Conservation (phyloP, 2,329 filamentous ascomycete genomes). For the Cladosporium sp. region DNA sequence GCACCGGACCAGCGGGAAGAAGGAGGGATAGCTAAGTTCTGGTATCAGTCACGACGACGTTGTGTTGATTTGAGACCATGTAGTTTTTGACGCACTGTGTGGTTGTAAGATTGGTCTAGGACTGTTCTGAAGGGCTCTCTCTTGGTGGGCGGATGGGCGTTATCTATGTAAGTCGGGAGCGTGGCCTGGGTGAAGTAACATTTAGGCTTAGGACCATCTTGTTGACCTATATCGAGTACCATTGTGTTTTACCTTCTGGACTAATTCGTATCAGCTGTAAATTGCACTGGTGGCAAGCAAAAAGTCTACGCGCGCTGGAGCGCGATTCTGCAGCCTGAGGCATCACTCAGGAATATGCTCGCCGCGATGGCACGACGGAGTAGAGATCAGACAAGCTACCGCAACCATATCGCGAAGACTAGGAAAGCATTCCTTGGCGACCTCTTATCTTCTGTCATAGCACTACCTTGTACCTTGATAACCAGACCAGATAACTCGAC, state of each 20-base stretch:
- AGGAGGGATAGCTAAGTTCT: slow-evolving; percentile 60
- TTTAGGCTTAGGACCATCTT: slow-evolving; percentile 43
- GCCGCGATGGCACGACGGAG: too few species aligned
- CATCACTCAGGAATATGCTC: too few species aligned
- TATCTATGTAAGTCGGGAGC: slow-evolving; percentile 65
- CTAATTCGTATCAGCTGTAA: too few species aligned
- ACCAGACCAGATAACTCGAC: too few species aligned
- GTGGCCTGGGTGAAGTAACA: slow-evolving; percentile 68
- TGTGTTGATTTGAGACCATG: too few species aligned
- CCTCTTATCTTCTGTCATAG: not conserved
- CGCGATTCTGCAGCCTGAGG: too few species aligned
- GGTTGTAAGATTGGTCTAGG: slow-evolving; percentile 60
- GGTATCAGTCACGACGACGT: not conserved
- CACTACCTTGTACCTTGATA: not conserved
- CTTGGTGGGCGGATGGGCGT: slow-evolving; percentile 64
- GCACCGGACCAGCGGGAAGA: slow-evolving; percentile 48
- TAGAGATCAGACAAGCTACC: too few species aligned
- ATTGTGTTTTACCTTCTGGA: too few species aligned
- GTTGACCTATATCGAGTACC: slow-evolving; percentile 3
- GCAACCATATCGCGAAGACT: too few species aligned
- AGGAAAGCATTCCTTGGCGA: not conserved
- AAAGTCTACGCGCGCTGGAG: too few species aligned
- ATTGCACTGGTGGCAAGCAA: too few species aligned
- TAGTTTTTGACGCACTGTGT: slow-evolving; percentile 57
- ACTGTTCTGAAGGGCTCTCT: slow-evolving; percentile 73